A percentile compares a stretch with the other conserved stretches of the same genome.
Evolutionary conservation across 352 stramenopile genomes (phyloP).

Genomic region (Phytophthora ohioensis): DNA sequence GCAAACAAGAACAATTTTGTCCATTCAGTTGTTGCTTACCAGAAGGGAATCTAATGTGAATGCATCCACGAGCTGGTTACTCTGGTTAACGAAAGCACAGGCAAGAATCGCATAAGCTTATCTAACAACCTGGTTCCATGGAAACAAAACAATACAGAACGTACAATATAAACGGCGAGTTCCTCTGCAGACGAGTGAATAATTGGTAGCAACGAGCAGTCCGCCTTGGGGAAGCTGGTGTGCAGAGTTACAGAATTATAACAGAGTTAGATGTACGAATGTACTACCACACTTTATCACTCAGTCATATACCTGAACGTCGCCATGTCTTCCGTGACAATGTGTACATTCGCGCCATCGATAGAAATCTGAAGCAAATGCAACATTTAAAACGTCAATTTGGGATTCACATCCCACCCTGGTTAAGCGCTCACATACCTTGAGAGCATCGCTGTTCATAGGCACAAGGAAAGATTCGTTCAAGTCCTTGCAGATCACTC

Average conservation of each 20-base stretch:
- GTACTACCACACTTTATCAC: not conserved
- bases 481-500: constrained; percentile 95
- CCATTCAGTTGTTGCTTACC: constrained; percentile 30
- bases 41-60: constrained; percentile 79
- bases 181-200: constrained; percentile 98
- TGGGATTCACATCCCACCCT: not conserved
- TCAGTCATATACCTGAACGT: constrained; percentile 83
- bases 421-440: constrained; percentile 36
- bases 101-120: not conserved
- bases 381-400: not conserved
- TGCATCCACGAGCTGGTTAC: constrained; percentile 78
- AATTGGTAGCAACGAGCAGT: constrained; percentile 96
- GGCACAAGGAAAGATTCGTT: constrained; percentile 98
- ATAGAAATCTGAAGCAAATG: constrained; percentile 70
- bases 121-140: not conserved
- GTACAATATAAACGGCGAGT: constrained; percentile 93
- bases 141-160: constrained; percentile 21
- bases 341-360: constrained; percentile 78
- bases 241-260: not conserved
- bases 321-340: constrained; percentile 95
- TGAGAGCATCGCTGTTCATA: constrained; percentile 93
- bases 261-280: not conserved
- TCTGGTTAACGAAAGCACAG: constrained; percentile 44
- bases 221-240: constrained; percentile 89
- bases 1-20: not conserved